phyloP scores from a whole-genome alignment of 805 yeast genomes.

The Kockiozyma suomiensis region DNA sequence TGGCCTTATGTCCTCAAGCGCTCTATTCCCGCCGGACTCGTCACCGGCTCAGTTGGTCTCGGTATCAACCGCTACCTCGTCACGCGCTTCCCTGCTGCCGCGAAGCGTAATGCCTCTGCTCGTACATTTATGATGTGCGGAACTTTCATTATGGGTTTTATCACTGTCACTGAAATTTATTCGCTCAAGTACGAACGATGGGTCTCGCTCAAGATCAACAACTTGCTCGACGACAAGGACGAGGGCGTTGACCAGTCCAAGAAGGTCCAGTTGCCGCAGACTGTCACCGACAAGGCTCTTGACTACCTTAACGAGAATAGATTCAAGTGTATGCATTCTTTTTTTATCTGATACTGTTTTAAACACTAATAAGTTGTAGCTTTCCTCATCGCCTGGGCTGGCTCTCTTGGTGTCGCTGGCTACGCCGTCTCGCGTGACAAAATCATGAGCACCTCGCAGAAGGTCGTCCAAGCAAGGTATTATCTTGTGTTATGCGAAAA shows the following conservation, averaged over 20 bases:
- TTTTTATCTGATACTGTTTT: conserved; percentile 36
- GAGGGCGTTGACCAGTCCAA: not conserved
- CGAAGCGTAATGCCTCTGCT: conserved; percentile 18
- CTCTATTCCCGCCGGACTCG: conserved; percentile 25
- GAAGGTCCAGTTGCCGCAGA: conserved; percentile 21
- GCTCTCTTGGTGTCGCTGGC: conserved; percentile 80
- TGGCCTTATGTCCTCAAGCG: conserved; percentile 33
- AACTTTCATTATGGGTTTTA: conserved; percentile 27
- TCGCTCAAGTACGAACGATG: conserved; percentile 29
- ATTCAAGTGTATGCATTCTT: conserved; percentile 40
- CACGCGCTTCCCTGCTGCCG: conserved; percentile 11
- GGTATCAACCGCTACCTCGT: conserved; percentile 17
- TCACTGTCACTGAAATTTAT: conserved; percentile 28
- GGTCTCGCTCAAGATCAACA: conserved; percentile 40
- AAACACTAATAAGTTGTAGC: conserved; percentile 38
- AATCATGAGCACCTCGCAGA: conserved; percentile 73
- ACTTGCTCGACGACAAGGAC: conserved; percentile 28
- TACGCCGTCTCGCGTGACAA: conserved; percentile 69
- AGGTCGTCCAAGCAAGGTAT: conserved; percentile 70
- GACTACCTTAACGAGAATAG: conserved; percentile 24
- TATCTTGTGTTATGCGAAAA: not conserved
- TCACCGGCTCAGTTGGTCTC: conserved; percentile 23
- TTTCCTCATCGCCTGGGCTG: conserved; percentile 77
- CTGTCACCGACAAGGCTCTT: conserved; percentile 25
- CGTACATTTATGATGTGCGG: conserved; percentile 25